Base-by-base conservation (phyloP, 306 rosid genomes). In the Canavalia gladiata region DNA sequence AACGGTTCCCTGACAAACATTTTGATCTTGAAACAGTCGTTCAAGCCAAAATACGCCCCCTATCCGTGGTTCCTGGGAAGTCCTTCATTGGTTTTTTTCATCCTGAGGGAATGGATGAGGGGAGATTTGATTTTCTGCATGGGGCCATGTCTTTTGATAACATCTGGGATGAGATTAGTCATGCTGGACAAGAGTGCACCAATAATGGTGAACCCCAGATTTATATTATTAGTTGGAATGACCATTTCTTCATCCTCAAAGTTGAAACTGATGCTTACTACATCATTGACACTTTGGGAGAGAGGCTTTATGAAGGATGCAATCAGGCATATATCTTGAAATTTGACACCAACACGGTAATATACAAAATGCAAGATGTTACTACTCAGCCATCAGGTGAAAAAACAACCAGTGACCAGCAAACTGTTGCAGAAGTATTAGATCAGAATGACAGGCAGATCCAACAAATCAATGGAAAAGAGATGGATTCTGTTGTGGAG, bases 141-240 rank as follows among this genome's bases (percentile, higher is more conserved):
- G 97, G 97, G 62, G 99, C 98, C 67, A 92, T 96, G 99, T 92
- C 97, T 49, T 94, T 96, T 30, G 99, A 96, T 84, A 94, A 90
- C 89, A 96, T 96, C 50, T 96, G 99, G 99, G 99, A 96, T 67
- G 99, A 96, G 87, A 93, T 96, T 71, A 93, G 90, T 85, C 87
- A 78, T 6, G 82, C 83, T 41, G 97, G 81, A 71, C 82, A 82
- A 0, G 90, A 89, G 47, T 90, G 90, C 81, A 73, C 80, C 9
- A 67, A 77, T 50, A 86, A 74, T 41, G 81, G 74, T 10, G 95
- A 91, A 81, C 90, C 98, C n/a, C 90, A 81, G 55, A 84, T 96
- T 82, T 96, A 86, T 41, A 88, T 96, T 33, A 94, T 96, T 54
- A 90, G 99, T 82, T 96, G 99, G 99, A 96, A 96, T 72, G 99